Conservation (phyloP, 2,329 filamentous ascomycete species). For the Metarhizium guizhouense region DNA sequence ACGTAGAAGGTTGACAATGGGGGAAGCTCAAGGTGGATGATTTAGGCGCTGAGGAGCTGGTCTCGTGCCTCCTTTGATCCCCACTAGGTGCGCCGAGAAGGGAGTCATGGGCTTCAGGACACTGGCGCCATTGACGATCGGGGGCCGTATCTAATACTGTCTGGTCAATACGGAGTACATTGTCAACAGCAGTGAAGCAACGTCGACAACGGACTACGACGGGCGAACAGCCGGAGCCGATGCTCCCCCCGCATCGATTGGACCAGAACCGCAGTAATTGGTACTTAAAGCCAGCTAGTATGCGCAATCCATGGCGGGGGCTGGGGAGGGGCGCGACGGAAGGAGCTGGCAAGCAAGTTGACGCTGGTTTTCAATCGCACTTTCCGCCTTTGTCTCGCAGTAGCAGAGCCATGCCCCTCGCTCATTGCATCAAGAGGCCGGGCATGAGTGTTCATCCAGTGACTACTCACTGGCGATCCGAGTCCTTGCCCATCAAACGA, state of each 20-base stretch:
- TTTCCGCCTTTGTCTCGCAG: neutral
- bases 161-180: no score
- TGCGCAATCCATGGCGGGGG: neutral
- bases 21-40: neutral
- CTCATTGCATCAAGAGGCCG: no score
- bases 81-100: slow-evolving; percentile 1
- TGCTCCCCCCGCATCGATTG: neutral
- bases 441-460: no score
- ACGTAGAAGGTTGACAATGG: neutral
- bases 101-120: neutral
- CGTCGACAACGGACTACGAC: neutral
- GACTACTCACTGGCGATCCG: neutral
- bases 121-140: neutral
- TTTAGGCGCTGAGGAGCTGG: neutral
- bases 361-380: neutral
- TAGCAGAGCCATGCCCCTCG: neutral
- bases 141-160: no score
- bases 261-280: no score
- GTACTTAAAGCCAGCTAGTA: no score
- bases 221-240: slow-evolving; percentile 3
- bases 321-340: neutral
- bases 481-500: neutral
- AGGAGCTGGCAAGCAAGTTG: neutral
- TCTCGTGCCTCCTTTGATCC: slow-evolving; percentile 5
- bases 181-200: neutral